phyloP scores from a whole-genome alignment of 768 basidiomycete genomes.

The Amanita rimosa region DNA sequence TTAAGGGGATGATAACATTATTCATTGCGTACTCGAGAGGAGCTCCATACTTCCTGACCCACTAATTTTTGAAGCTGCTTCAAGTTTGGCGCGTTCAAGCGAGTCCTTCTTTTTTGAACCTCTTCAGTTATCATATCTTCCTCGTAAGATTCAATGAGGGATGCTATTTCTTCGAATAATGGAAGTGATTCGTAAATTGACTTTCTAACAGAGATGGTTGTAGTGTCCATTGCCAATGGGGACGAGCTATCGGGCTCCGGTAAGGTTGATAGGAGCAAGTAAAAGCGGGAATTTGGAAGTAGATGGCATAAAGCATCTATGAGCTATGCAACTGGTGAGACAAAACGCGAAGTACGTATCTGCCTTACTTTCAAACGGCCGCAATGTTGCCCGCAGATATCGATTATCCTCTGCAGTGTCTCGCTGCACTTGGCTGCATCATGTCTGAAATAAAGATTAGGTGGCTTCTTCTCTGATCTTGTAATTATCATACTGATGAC shows the following conservation, averaged over 20 bases:
- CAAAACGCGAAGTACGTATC: background rate
- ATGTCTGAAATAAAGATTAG: slow-evolving; percentile 28
- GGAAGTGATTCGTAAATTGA: slow-evolving; percentile 63
- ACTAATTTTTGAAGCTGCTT: slow-evolving; percentile 55
- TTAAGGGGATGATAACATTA: background rate
- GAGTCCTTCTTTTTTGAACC: slow-evolving; percentile 64
- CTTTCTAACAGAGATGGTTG: slow-evolving; percentile 43
- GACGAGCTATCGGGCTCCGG: slow-evolving; percentile 71
- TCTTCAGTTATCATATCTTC: slow-evolving; percentile 46
- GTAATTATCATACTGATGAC: slow-evolving; percentile 28
- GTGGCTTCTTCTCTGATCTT: background rate
- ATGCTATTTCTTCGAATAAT: slow-evolving; percentile 60
- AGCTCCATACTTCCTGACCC: slow-evolving; percentile 47
- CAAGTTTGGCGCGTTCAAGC: slow-evolving; percentile 56
- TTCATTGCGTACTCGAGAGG: slow-evolving; percentile 40
- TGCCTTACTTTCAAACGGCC: slow-evolving; percentile 42
- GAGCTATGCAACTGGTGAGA: slow-evolving; percentile 31
- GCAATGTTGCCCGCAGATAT: slow-evolving; percentile 49
- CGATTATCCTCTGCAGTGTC: slow-evolving; percentile 65
- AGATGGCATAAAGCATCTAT: slow-evolving; percentile 54
- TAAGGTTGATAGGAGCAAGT: slow-evolving; percentile 48
- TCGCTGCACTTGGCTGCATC: slow-evolving; percentile 78
- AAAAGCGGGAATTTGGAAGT: slow-evolving; percentile 64
- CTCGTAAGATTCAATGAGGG: slow-evolving; percentile 55
- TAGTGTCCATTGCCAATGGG: slow-evolving; percentile 51